Conservation (phyloP, 805 yeast species). For the Kluyveromyces siamensis region DNA sequence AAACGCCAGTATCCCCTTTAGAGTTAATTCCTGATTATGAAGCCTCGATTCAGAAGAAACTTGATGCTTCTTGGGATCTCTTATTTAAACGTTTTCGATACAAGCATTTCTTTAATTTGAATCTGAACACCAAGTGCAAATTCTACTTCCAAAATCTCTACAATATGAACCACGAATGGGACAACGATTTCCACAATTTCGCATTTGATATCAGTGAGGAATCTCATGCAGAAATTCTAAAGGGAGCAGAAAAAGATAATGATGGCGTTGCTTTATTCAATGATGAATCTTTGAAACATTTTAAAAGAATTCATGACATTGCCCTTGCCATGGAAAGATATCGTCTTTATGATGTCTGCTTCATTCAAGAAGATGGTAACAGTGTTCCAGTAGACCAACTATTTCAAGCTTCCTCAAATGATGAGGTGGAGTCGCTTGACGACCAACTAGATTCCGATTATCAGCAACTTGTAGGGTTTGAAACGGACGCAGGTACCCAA, state of each 20-base stretch:
- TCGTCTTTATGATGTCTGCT: constrained; percentile 16
- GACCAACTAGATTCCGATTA: not conserved
- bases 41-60: constrained; percentile 2
- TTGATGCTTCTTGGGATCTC: constrained; percentile 6
- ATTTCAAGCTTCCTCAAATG: not conserved
- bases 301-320: constrained; percentile 6
- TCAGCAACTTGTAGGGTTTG: not conserved
- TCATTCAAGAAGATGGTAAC: constrained; percentile 4
- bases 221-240: not conserved
- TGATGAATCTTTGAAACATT: constrained; percentile 3
- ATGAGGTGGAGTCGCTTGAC: not conserved
- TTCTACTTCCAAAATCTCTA: constrained; percentile 14
- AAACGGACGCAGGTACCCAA: not conserved
- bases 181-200: constrained; percentile 7
- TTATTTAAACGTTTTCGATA: constrained; percentile 3
- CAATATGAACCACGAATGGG: constrained; percentile 11
- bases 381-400: not conserved
- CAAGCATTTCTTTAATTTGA: constrained; percentile 8
- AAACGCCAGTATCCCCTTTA: constrained; percentile 11
- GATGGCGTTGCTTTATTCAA: constrained; percentile 3
- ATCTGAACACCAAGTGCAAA: constrained; percentile 8
- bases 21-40: constrained; percentile 11
- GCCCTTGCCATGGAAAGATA: constrained; percentile 11
- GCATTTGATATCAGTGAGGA: constrained; percentile 8
- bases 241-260: not conserved